Percentiles rank a stretch among this genome's conserved stretches.
Evolutionary conservation across 371 early-diverging fungal genomes (phyloP).

Genomic region (Mucor saturninus): DNA sequence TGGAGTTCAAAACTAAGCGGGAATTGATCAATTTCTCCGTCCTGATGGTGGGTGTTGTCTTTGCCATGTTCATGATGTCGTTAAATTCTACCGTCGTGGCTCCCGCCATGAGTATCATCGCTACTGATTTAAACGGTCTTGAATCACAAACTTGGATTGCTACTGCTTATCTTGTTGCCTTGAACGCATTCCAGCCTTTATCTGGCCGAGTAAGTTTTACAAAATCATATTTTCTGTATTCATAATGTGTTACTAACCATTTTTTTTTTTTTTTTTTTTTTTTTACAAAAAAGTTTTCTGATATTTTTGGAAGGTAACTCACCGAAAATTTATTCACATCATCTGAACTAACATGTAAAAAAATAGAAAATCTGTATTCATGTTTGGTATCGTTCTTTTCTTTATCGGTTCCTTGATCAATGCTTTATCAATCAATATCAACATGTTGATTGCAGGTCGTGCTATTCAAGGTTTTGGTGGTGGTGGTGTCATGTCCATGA

Average conservation of each 20-base stretch:
- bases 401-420: conserved; percentile 60
- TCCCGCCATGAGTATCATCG: conserved; percentile 67
- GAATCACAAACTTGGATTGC: conserved; percentile 38
- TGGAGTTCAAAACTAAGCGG: conserved; percentile 5
- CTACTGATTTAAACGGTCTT: conserved; percentile 55
- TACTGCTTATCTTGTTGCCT: conserved; percentile 58
- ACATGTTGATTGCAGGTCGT: conserved; percentile 69
- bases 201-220: conserved; percentile 59
- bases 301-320: conserved; percentile 62
- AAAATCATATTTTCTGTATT: too few relatives aligned
- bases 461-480: conserved; percentile 78
- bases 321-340: neutral
- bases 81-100: conserved; percentile 81
- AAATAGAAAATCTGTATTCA: conserved; percentile 55
- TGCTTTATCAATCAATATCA: conserved; percentile 57
- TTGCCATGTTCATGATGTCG: conserved; percentile 76
- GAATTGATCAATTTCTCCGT: conserved; percentile 14
- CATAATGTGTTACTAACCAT: neutral
- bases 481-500: conserved; percentile 69
- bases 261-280: neutral
- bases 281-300: conserved; percentile 47
- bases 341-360: conserved; percentile 11
- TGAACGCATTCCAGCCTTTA: conserved; percentile 58
- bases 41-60: conserved; percentile 29
- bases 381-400: conserved; percentile 56